Evolutionary conservation across 257 asterid species (phyloP), one percentile per base, ranked within the genome.

Genomic region (Penstemon davidsonii): DNA sequence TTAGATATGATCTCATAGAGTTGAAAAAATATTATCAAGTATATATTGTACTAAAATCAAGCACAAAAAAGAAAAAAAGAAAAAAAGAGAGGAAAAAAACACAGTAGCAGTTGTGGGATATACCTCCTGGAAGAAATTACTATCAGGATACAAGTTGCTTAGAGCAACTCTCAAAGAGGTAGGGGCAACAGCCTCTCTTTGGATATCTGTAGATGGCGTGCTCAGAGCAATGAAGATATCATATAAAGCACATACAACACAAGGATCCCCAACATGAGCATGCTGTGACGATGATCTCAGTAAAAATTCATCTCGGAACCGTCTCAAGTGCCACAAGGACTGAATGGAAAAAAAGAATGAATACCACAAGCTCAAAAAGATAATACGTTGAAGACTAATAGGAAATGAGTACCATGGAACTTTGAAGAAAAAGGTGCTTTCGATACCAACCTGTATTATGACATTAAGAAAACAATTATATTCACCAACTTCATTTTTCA

Each of bases 391-490:
- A 72, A 52, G 62, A 71, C 58, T 43, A 15, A 67, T 49, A 43
- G 42, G 46, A 64, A 47, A 56, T 59, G 68, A 64, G 68, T 4
- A 19, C 19, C 13, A 49, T n/a, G 40, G 33, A 67, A 64, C 40
- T 25, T 71, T 40, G 15, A 55, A 70, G 41, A 59, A 39, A 10
- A 38, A 53, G 44, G 66, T 52, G 58, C 63, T 72, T 61, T 43
- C 36, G 60, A 59, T 55, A 77, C 85, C 60, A 74, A 93, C 99
- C 99, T 93, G 99, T 77, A 93, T 93, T 73, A 93, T 91, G 83
- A 93, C 99, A 85, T 93, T 93, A 49, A 93, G 89, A 81, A 93
- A 93, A 79, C 99, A 93, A 81, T 93, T 93, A 75, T 93, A 90
- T 86, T 93, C 96, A 44, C 99, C 99, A 71, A 85, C 86, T 83